These are phyloP conservation scores for Fusarium mangiferae DNA, from an alignment of 2,329 filamentous ascomycete species.

Conservation along the genomic window DNA sequence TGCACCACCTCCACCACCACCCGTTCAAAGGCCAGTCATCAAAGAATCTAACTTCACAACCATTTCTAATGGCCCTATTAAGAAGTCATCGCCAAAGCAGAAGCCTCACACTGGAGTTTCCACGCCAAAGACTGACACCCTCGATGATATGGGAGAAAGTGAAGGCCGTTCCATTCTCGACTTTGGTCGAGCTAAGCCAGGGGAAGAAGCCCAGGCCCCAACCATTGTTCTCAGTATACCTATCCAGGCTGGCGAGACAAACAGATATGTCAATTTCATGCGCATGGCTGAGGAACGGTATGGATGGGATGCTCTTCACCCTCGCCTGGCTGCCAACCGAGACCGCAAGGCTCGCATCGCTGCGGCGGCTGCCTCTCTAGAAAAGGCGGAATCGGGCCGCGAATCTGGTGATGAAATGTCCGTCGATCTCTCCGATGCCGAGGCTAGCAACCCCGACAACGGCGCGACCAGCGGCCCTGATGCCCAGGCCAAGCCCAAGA, in stretches of 20 bases:
- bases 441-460: conserved; percentile 91
- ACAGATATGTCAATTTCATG: conserved; percentile 95
- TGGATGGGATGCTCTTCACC: conserved; percentile 93
- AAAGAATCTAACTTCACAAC: conserved; percentile 55
- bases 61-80: conserved; percentile 54
- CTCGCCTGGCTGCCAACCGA: conserved; percentile 86
- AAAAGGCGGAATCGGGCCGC: conserved; percentile 75
- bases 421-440: conserved; percentile 77
- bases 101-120: conserved; percentile 54
- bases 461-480: conserved; percentile 70
- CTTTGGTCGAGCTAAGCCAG: conserved; percentile 68
- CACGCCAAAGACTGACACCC: conserved; percentile 60
- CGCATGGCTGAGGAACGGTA: conserved; percentile 93
- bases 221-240: conserved; percentile 88
- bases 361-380: conserved; percentile 85
- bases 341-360: conserved; percentile 89
- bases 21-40: conserved; percentile 48
- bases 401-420: conserved; percentile 87
- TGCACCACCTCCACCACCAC: conserved; percentile 48
- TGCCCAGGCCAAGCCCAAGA: conserved; percentile 73
- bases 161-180: conserved; percentile 68
- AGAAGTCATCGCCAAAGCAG: conserved; percentile 60
- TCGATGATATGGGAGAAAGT: conserved; percentile 59
- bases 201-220: conserved; percentile 69
- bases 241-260: conserved; percentile 77